Percentiles rank a stretch among this genome's conserved stretches.
phyloP scores from a whole-genome alignment of 2,329 filamentous ascomycete species.

The Annulohypoxylon truncatum region DNA sequence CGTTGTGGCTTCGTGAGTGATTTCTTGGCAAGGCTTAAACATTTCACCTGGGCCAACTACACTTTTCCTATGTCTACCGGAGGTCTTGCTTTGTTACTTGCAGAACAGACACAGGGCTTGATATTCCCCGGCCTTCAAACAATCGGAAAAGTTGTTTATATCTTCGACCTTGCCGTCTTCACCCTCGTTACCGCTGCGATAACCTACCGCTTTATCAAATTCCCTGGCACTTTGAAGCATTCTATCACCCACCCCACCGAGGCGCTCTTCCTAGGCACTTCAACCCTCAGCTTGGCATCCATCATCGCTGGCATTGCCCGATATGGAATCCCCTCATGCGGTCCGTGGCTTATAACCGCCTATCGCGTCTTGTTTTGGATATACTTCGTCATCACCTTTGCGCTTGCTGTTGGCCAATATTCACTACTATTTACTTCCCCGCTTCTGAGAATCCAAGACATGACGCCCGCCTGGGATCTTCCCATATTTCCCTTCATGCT shows the following conservation, averaged over 20 bases:
- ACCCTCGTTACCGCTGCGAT: conserved; percentile 49
- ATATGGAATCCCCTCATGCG: conserved; percentile 53
- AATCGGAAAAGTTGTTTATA: conserved; percentile 63
- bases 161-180: conserved; percentile 63
- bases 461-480: conserved; percentile 55
- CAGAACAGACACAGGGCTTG: conserved; percentile 54
- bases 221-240: conserved; percentile 56
- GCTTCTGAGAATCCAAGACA: conserved; percentile 52
- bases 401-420: conserved; percentile 54
- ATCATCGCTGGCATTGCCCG: conserved; percentile 57
- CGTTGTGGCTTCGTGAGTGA: conserved; percentile 20
- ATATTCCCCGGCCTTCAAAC: conserved; percentile 61
- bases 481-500: conserved; percentile 53
- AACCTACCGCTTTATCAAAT: conserved; percentile 58
- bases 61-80: conserved; percentile 61
- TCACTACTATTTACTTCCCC: conserved; percentile 53
- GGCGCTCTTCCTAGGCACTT: conserved; percentile 58
- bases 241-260: conserved; percentile 64
- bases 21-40: conserved; percentile 45
- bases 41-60: conserved; percentile 62
- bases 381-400: conserved; percentile 55
- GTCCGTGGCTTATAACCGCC: conserved; percentile 54
- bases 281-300: conserved; percentile 55
- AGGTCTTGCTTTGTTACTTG: conserved; percentile 57
- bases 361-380: conserved; percentile 57